These are phyloP conservation scores for Pythium biforme DNA, from an alignment of 352 stramenopile genomes.

Conservation along the genomic window DNA sequence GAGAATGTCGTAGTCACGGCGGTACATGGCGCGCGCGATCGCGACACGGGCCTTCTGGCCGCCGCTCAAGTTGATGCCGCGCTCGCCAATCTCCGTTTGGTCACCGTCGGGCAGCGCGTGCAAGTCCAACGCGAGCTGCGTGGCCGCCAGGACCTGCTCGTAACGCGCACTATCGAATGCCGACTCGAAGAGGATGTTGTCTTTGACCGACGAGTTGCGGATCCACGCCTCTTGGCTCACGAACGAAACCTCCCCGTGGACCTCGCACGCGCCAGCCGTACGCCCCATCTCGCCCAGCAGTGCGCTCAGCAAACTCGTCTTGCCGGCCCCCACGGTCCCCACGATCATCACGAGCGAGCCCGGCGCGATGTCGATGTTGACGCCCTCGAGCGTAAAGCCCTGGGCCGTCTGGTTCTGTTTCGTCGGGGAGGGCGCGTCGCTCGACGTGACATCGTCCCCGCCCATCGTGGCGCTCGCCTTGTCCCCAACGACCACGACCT, in stretches of 20 bases:
- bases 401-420: conserved; percentile 3
- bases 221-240: conserved; percentile 37
- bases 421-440: background rate
- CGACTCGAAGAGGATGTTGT: conserved; percentile 35
- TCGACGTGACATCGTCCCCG: background rate
- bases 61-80: conserved; percentile 38
- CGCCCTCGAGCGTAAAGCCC: conserved; percentile 30
- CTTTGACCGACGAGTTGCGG: conserved; percentile 29
- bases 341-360: conserved; percentile 60
- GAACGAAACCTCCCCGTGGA: conserved; percentile 25
- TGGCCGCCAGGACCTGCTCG: conserved; percentile 43
- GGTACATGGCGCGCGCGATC: conserved; percentile 31
- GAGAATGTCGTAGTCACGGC: conserved; percentile 29
- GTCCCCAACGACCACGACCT: conserved; percentile 29
- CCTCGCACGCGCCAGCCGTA: background rate
- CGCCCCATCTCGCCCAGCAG: conserved; percentile 47
- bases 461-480: background rate
- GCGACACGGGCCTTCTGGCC: conserved; percentile 34
- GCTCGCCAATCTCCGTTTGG: conserved; percentile 58
- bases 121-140: conserved; percentile 60
- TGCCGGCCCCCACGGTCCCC: conserved; percentile 52
- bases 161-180: conserved; percentile 28
- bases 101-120: conserved; percentile 64
- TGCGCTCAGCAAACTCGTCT: conserved; percentile 49
- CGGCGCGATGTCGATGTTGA: conserved; percentile 46